Percentiles rank a stretch among this genome's conserved stretches.
Evolutionary conservation across 208 protist genomes (phyloP).

Genomic region (Histomonas meleagridis): DNA sequence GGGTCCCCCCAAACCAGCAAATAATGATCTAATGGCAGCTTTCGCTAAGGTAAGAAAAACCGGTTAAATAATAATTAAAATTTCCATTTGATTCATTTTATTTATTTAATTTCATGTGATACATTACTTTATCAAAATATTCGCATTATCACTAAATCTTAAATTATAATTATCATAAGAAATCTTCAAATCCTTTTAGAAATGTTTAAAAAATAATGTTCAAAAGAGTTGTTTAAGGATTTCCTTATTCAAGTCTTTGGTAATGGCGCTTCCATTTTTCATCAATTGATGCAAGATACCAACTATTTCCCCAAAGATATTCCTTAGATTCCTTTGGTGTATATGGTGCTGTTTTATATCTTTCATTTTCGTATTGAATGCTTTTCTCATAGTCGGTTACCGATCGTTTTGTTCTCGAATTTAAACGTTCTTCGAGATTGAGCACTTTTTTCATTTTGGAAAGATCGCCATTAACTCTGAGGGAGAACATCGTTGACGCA

Average conservation of each 20-base stretch:
- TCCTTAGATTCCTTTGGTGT: not conserved
- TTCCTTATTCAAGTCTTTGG: constrained; percentile 5
- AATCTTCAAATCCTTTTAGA: too few relatives aligned
- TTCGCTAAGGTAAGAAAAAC: too few relatives aligned
- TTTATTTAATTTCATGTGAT: too few relatives aligned
- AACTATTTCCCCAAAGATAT: not conserved
- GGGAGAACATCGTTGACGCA: constrained; percentile 61
- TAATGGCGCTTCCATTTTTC: not conserved
- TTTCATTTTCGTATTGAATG: not conserved
- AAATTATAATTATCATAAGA: too few relatives aligned
- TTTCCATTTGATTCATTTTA: too few relatives aligned
- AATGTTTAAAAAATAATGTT: too few relatives aligned
- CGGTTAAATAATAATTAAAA: too few relatives aligned
- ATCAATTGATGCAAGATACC: not conserved
- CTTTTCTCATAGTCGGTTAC: not conserved
- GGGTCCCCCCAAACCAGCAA: too few relatives aligned
- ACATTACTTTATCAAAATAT: too few relatives aligned
- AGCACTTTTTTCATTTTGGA: not conserved
- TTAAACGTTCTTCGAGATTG: not conserved
- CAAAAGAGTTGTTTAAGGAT: too few relatives aligned
- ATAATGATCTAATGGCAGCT: not conserved
- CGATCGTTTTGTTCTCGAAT: not conserved
- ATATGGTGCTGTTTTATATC: not conserved
- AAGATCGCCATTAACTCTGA: constrained; percentile 40
- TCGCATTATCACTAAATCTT: too few relatives aligned